phyloP scores from a whole-genome alignment of 202 grass and related monocot species.

The Zizania palustris region DNA sequence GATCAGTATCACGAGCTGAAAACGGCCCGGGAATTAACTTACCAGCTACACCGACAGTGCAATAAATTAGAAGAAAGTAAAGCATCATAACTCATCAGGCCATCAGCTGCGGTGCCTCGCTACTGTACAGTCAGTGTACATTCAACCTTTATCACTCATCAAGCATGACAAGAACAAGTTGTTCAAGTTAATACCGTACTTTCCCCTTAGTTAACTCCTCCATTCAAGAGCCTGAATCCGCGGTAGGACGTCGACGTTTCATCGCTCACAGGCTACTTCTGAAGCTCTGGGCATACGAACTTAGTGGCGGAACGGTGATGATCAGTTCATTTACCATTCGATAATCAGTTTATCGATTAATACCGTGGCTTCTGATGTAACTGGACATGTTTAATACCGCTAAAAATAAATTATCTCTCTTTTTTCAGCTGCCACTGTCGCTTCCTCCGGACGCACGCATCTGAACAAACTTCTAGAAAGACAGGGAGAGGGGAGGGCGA shows the following conservation, averaged over 20 bases:
- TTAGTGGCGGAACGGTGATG: no score
- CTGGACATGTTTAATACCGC: no score
- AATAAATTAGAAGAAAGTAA: constrained; percentile 29
- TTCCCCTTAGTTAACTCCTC: background rate
- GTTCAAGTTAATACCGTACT: background rate
- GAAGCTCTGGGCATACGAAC: no score
- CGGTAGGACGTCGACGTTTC: background rate
- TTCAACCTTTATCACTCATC: background rate
- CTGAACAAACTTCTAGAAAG: background rate
- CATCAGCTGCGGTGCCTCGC: background rate
- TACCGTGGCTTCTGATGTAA: no score
- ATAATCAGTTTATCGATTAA: no score
- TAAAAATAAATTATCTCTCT: no score
- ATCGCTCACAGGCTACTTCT: background rate
- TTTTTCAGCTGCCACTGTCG: no score
- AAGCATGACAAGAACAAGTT: background rate
- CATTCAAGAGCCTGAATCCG: background rate
- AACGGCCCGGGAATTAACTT: background rate
- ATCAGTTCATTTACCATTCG: no score
- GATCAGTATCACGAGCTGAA: background rate
- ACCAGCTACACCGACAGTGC: background rate
- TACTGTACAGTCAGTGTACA: background rate
- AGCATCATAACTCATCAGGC: background rate
- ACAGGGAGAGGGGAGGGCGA: background rate
- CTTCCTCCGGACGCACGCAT: no score